Evolutionary conservation across 2,329 filamentous ascomycete species (phyloP).

Genomic region (Cladosporium sp.): DNA sequence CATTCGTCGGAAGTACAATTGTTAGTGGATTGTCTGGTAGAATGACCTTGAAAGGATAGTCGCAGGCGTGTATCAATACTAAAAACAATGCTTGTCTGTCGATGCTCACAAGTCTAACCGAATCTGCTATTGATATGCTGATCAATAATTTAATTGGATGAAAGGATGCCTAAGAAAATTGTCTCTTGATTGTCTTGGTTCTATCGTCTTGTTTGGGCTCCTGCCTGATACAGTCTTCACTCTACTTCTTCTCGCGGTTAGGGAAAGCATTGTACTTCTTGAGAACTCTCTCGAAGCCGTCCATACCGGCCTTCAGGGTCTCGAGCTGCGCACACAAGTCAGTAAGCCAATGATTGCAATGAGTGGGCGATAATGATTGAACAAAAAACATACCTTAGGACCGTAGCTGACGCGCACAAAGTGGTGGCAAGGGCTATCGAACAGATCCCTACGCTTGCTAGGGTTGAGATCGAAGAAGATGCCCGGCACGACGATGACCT

Average conservation of each 20-base stretch:
- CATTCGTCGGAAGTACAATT: no score
- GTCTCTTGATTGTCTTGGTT: no score
- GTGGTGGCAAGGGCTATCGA: conserved; percentile 89
- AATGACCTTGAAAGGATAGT: no score
- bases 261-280: conserved; percentile 51
- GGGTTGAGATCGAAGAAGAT: conserved; percentile 99
- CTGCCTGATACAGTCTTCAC: background rate
- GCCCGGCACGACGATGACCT: conserved; percentile 92
- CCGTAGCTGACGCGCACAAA: conserved; percentile 84
- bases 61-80: background rate
- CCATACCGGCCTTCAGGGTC: conserved; percentile 69
- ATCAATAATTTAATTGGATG: no score
- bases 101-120: no score
- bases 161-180: no score
- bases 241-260: conserved; percentile 4
- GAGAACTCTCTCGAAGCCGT: conserved; percentile 79
- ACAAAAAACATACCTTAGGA: conserved; percentile 47
- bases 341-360: background rate
- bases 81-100: no score
- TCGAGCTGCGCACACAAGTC: conserved; percentile 52
- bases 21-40: no score
- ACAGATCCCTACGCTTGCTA: conserved; percentile 79
- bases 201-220: background rate
- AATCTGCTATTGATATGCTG: no score
- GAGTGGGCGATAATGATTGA: background rate